Conservation (phyloP, 1,284 basidiomycete genomes). For the Irpex lacteus region DNA sequence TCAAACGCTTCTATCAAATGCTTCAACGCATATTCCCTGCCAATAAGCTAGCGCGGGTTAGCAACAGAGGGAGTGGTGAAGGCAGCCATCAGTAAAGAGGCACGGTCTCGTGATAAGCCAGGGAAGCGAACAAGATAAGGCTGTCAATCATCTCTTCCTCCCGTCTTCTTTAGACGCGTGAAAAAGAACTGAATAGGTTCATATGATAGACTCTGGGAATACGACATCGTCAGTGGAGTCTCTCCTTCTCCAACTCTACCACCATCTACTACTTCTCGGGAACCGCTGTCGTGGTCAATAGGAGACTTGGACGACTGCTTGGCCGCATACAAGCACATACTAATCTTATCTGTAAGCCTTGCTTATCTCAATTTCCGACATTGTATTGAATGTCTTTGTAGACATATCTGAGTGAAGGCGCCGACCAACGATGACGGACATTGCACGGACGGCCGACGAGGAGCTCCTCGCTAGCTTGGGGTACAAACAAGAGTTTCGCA, state of each 20-base stretch:
- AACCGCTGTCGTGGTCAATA: no score
- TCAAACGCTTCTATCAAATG: neutral
- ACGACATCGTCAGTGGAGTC: neutral
- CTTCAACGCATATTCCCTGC: neutral
- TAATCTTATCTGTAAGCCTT: neutral
- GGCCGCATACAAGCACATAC: neutral
- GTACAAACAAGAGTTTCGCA: conserved; percentile 71
- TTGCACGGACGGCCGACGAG: conserved; percentile 26
- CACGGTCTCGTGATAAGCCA: neutral
- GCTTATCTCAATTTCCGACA: neutral
- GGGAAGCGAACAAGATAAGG: neutral
- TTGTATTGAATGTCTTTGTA: no score
- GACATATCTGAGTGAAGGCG: neutral
- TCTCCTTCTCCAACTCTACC: neutral
- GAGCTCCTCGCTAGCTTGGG: conserved; percentile 47
- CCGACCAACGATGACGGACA: neutral
- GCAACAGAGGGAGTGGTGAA: neutral
- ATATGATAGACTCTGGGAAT: neutral
- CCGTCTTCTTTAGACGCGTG: neutral
- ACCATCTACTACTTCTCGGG: neutral
- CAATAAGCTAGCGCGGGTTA: no score
- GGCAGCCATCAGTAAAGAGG: neutral
- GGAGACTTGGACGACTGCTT: no score
- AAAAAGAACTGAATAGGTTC: neutral
- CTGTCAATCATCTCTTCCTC: neutral